Conservation (phyloP, 345 rosid genomes). For the Zanthoxylum bungeanum region DNA sequence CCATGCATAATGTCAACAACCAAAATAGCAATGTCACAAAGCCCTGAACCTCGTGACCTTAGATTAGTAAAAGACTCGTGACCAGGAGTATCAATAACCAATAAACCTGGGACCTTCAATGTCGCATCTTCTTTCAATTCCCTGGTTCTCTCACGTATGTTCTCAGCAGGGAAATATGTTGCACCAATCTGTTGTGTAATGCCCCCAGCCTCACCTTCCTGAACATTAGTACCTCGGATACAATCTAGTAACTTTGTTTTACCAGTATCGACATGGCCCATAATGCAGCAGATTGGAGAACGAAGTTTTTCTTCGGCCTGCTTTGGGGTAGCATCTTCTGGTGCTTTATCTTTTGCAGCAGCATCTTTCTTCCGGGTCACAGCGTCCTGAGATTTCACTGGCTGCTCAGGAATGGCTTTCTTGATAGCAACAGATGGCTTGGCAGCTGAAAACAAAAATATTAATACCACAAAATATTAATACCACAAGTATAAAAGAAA, state of each 20-base stretch:
- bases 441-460: not conserved
- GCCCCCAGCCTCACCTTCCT: conserved; percentile 99
- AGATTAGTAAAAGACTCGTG: conserved; percentile 90
- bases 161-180: conserved; percentile 89
- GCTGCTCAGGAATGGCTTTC: conserved; percentile 25
- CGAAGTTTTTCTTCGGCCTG: conserved; percentile 65
- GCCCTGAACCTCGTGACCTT: conserved; percentile 87
- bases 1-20: conserved; percentile 98
- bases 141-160: conserved; percentile 91
- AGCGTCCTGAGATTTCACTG: conserved; percentile 25
- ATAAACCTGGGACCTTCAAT: conserved; percentile 88
- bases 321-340: conserved; percentile 29
- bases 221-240: conserved; percentile 95
- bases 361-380: conserved; percentile 36
- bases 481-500: not conserved
- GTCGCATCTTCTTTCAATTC: conserved; percentile 92
- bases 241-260: conserved; percentile 95
- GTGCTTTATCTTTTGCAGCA: conserved; percentile 33
- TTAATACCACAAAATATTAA: conserved; percentile 7
- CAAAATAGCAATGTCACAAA: conserved; percentile 95
- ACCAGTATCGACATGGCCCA: conserved; percentile 99
- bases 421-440: conserved; percentile 28
- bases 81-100: conserved; percentile 99
- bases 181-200: conserved; percentile 99
- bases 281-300: conserved; percentile 92